Percentiles rank a stretch among this genome's conserved stretches.
phyloP scores from a whole-genome alignment of 345 rosid genomes.

The Orychophragmus violaceus region DNA sequence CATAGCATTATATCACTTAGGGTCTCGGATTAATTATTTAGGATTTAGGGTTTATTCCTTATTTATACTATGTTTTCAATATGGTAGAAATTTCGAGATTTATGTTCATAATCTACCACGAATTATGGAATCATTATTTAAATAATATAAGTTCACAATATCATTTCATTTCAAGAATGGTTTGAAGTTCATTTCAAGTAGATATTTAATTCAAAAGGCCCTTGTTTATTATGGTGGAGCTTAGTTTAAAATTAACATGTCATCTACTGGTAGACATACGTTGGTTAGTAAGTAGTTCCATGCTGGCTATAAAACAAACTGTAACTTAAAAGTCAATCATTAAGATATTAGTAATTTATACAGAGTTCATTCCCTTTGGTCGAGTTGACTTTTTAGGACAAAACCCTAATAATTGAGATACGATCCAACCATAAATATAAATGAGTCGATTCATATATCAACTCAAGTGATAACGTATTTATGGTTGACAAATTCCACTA shows the following conservation, averaged over 20 bases:
- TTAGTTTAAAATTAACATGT: neutral
- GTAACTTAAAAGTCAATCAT: slow-evolving; percentile 10
- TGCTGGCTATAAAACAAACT: neutral
- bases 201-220: too few relatives aligned
- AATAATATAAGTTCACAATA: too few relatives aligned
- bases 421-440: slow-evolving; percentile 6
- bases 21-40: too few relatives aligned
- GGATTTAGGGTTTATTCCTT: too few relatives aligned
- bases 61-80: too few relatives aligned
- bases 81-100: too few relatives aligned
- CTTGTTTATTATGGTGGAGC: neutral
- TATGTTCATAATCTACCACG: too few relatives aligned
- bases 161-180: too few relatives aligned
- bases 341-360: slow-evolving; percentile 1
- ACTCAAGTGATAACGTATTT: neutral
- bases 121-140: too few relatives aligned
- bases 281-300: slow-evolving; percentile 7
- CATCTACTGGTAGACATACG: slow-evolving; percentile 11
- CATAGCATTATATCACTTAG: too few relatives aligned
- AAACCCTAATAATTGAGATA: slow-evolving; percentile 18
- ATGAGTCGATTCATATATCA: slow-evolving; percentile 18
- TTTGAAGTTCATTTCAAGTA: too few relatives aligned
- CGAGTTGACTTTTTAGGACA: slow-evolving; percentile 15
- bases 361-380: slow-evolving; percentile 26
- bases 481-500: neutral